Evolutionary conservation across 352 stramenopile species (phyloP).

Genomic region (Globisporangium emineosum): DNA sequence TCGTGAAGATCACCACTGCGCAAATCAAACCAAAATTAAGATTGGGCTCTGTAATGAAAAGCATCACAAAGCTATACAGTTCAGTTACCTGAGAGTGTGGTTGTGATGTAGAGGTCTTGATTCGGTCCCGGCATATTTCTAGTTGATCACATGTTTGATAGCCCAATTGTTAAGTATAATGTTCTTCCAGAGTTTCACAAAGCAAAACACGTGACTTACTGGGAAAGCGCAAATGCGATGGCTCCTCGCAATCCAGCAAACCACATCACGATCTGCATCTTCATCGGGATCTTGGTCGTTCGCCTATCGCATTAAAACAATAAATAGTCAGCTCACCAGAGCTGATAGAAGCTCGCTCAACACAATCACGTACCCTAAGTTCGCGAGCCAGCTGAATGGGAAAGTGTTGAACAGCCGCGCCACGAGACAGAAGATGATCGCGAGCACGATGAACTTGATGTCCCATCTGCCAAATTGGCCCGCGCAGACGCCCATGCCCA

Average conservation of each 20-base stretch:
- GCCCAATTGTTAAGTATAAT: background rate
- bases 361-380: slow-evolving; percentile 38
- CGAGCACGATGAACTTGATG: slow-evolving; percentile 82
- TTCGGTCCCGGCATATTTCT: slow-evolving; percentile 93
- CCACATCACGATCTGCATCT: slow-evolving; percentile 93
- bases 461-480: slow-evolving; percentile 78
- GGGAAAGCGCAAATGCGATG: slow-evolving; percentile 83
- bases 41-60: background rate
- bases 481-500: slow-evolving; percentile 71
- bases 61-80: background rate
- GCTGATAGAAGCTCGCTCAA: no score
- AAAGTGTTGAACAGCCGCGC: slow-evolving; percentile 94
- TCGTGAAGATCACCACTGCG: slow-evolving; percentile 95
- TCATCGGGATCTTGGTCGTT: slow-evolving; percentile 60
- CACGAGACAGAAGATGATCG: slow-evolving; percentile 85
- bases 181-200: background rate
- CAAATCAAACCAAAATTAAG: background rate
- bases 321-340: background rate
- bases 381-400: slow-evolving; percentile 73
- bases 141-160: background rate
- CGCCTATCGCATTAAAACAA: slow-evolving; percentile 26
- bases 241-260: slow-evolving; percentile 90
- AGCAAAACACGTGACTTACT: slow-evolving; percentile 30
- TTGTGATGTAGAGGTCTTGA: slow-evolving; percentile 85
- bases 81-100: slow-evolving; percentile 53